These are phyloP conservation scores for Nevesoporus exiguus DNA, from an alignment of 768 basidiomycete species.

Conservation along the genomic window DNA sequence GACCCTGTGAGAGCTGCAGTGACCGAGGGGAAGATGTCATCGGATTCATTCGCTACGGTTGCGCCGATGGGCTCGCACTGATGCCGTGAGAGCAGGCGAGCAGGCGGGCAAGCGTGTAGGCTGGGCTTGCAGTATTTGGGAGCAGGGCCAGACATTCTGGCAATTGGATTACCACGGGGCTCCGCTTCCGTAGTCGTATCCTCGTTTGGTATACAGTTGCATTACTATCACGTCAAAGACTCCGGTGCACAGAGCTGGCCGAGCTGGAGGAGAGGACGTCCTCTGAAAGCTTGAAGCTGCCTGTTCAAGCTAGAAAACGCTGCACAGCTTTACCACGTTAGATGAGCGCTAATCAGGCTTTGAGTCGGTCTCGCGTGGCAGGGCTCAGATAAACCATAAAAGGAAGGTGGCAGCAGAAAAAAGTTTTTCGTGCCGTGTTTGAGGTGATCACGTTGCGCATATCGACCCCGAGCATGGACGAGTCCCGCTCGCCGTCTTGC, in stretches of 20 bases:
- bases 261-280: background rate
- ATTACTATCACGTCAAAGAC: background rate
- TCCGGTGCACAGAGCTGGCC: background rate
- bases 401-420: slow-evolving; percentile 17
- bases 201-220: slow-evolving; percentile 15
- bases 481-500: background rate
- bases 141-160: slow-evolving; percentile 4
- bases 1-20: slow-evolving; percentile 33
- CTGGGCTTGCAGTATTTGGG: slow-evolving; percentile 29
- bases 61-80: slow-evolving; percentile 50
- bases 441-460: too few relatives aligned
- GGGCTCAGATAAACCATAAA: slow-evolving; percentile 15
- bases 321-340: slow-evolving; percentile 15
- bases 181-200: slow-evolving; percentile 19
- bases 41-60: slow-evolving; percentile 56
- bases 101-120: slow-evolving; percentile 12
- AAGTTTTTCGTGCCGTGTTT: slow-evolving; percentile 15
- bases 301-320: background rate
- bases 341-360: slow-evolving; percentile 17
- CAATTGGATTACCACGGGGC: slow-evolving; percentile 22
- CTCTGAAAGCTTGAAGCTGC: background rate
- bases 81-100: slow-evolving; percentile 39
- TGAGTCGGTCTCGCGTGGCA: slow-evolving; percentile 16
- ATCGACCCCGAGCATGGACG: slow-evolving; percentile 28
- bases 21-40: slow-evolving; percentile 45